Evolutionary conservation across 75 land plant genomes (phyloP).

Genomic region (Chamaecyparis obtusa): DNA sequence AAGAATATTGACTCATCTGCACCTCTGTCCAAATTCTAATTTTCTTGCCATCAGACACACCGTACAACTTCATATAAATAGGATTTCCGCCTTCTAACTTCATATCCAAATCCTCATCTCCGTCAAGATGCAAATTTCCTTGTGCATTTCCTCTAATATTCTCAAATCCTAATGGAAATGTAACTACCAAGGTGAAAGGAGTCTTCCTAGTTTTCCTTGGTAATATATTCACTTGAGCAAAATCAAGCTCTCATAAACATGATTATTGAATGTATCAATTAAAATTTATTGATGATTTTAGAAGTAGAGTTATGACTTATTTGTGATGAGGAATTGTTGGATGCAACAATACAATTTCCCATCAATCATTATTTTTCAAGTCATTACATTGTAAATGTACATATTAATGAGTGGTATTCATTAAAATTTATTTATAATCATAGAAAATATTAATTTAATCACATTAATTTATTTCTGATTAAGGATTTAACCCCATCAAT

Average conservation of each 20-base stretch:
- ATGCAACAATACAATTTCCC: no score
- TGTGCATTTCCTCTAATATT: background rate
- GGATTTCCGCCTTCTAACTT: constrained; percentile 29
- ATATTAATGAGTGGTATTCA: no score
- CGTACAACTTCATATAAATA: constrained; percentile 23
- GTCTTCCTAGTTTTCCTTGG: constrained; percentile 24
- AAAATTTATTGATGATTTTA: no score
- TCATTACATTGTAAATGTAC: background rate
- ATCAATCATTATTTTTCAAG: background rate
- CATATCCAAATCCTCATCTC: constrained; percentile 43
- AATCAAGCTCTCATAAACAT: constrained; percentile 31
- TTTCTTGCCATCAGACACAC: background rate
- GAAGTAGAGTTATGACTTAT: no score
- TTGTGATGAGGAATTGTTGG: no score
- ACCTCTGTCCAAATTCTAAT: constrained; percentile 17
- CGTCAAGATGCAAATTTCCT: constrained; percentile 37
- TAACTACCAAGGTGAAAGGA: constrained; percentile 31
- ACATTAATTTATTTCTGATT: no score
- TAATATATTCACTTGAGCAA: constrained; percentile 34
- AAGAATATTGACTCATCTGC: constrained; percentile 17
- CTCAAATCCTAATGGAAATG: constrained; percentile 5
- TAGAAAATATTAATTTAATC: no score
- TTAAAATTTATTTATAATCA: no score
- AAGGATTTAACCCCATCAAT: no score
- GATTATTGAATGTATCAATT: constrained; percentile 27